Evolutionary conservation across 1,139 yeast genomes (phyloP).

Genomic region (Zygosaccharomyces pseudobailii): DNA sequence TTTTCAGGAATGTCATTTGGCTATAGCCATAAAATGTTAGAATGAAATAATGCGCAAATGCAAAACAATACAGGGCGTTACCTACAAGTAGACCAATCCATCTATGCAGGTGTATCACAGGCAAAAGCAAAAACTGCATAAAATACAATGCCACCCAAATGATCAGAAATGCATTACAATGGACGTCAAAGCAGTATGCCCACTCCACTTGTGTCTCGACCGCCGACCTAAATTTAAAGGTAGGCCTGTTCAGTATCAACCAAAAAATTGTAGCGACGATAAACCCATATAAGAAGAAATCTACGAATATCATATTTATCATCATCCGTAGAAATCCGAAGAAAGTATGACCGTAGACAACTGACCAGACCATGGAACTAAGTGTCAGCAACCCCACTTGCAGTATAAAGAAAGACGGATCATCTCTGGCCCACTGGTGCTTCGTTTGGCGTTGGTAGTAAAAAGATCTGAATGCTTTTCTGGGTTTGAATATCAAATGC

Average conservation of each 20-base stretch:
- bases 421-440: constrained; percentile 79
- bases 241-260: constrained; percentile 56
- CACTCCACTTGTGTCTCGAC: constrained; percentile 68
- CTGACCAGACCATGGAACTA: constrained; percentile 88
- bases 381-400: constrained; percentile 59
- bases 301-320: constrained; percentile 79
- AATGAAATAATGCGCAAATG: constrained; percentile 69
- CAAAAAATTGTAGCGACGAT: constrained; percentile 69
- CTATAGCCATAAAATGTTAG: constrained; percentile 86
- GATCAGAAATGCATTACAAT: constrained; percentile 79
- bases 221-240: constrained; percentile 43
- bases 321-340: constrained; percentile 59
- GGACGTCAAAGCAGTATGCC: constrained; percentile 93
- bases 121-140: constrained; percentile 70
- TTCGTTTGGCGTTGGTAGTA: constrained; percentile 73
- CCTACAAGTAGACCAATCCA: constrained; percentile 69
- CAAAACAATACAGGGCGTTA: constrained; percentile 67
- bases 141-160: constrained; percentile 78
- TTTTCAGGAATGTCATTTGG: constrained; percentile 70
- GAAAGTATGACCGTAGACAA: constrained; percentile 66
- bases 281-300: constrained; percentile 68
- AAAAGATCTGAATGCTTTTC: constrained; percentile 74
- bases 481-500: constrained; percentile 67
- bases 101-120: constrained; percentile 58
- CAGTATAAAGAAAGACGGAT: constrained; percentile 78